Percentiles rank a stretch among this genome's conserved stretches.
Evolutionary conservation across 2,329 filamentous ascomycete genomes (phyloP).

Genomic region (Fusarium heterosporum): DNA sequence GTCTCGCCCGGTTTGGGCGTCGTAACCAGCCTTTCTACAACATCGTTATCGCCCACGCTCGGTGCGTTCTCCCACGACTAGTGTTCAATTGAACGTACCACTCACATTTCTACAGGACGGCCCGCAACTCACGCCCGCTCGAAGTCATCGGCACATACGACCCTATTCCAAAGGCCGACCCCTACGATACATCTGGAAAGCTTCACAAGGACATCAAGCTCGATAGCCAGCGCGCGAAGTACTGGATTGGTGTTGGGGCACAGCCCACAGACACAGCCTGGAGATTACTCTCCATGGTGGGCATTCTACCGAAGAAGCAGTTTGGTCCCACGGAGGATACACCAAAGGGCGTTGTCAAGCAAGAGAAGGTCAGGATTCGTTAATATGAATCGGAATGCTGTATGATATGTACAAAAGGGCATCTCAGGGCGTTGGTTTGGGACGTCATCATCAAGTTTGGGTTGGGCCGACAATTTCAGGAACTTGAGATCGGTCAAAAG

Average conservation of each 20-base stretch:
- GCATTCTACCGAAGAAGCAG: slow-evolving; percentile 55
- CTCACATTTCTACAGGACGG: slow-evolving; percentile 68
- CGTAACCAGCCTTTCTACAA: slow-evolving; percentile 94
- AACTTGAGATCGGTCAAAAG: not conserved
- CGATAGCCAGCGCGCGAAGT: slow-evolving; percentile 82
- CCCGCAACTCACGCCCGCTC: slow-evolving; percentile 87
- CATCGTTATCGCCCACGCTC: slow-evolving; percentile 93
- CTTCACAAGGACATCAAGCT: slow-evolving; percentile 93
- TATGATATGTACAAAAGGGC: slow-evolving; percentile 47
- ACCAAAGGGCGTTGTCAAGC: slow-evolving; percentile 44
- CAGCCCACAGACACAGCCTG: slow-evolving; percentile 93
- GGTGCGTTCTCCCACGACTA: slow-evolving; percentile 65
- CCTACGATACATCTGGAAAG: slow-evolving; percentile 71
- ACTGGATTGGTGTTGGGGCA: slow-evolving; percentile 97
- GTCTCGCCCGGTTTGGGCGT: slow-evolving; percentile 92
- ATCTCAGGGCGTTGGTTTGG: slow-evolving; percentile 48
- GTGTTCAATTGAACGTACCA: slow-evolving; percentile 4
- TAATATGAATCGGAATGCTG: slow-evolving; percentile 36
- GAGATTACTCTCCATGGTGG: slow-evolving; percentile 85
- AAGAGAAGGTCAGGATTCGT: slow-evolving; percentile 48
- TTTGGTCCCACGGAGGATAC: slow-evolving; percentile 50
- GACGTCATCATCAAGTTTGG: slow-evolving; percentile 19
- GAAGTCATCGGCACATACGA: slow-evolving; percentile 90
- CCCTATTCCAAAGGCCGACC: slow-evolving; percentile 71
- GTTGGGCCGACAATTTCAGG: slow-evolving; percentile 11